Evolutionary conservation across 2,329 filamentous ascomycete genomes (phyloP), one percentile per base, ranked within the genome.

Genomic region (Emericellopsis cladophorae): DNA sequence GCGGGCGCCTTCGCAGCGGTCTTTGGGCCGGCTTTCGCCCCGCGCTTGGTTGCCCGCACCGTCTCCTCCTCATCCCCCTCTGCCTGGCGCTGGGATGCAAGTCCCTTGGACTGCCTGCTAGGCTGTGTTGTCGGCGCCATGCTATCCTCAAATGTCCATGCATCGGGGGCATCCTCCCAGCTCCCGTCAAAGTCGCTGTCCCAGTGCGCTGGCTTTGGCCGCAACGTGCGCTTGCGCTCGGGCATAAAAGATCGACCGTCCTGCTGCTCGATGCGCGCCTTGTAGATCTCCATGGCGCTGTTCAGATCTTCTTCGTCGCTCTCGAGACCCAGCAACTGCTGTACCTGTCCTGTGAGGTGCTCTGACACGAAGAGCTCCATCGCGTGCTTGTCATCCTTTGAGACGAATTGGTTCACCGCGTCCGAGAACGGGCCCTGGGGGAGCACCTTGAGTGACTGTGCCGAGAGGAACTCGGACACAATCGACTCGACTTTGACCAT

Each of bases 351-450:
- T 3, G 75, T 70, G 3, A 90, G 64, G 12, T 81, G 82, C 26
- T 87, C 80, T 18, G 73, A 75, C 9, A 90, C 80, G 50, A 90
- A 90, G 35, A 79, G 67, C 53, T 89, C 79, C 79, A 96, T 87
- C 3, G 87, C 87, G 51, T 92, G 81, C 55, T 89, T 94, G 64
- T 98, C 92, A 49, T 95, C 87, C 50, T 96, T 96, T 56, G 89
- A 81, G 22, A 98, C 87, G 51, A 92, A 98, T 45, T 94, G 84
- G 37, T 80, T 81, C 5, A 98, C 87, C 0, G 92, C 92, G 53
- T 96, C 89, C 14, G 88, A 84, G 53, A 98, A 95, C 0, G 83
- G 84, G 24, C 89, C 92, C 52, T 95, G 86, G 0, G 92, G 92
- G 0, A 98, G 70, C 38, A 98, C 92, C 43, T 89, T 94, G 26